Base-by-base conservation (phyloP, 1,139 yeast genomes). In the Lodderomyces parapsilosis region DNA sequence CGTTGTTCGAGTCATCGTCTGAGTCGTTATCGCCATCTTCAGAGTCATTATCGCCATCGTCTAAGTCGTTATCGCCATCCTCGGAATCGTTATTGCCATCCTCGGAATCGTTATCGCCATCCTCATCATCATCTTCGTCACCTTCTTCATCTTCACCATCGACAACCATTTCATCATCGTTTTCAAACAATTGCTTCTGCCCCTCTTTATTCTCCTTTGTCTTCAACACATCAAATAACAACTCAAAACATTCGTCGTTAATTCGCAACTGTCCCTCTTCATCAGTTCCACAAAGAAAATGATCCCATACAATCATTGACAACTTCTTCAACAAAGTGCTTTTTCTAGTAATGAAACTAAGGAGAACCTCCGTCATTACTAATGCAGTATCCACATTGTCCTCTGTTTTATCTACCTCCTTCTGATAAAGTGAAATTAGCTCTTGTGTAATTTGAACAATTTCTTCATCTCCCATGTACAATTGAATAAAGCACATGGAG, bases 161-260 rank as follows among this genome's bases (percentile, higher is more conserved):
- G 6, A 20, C 30, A 24, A 39, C 43, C 24, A 30, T 6, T 25
- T 75, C 86, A 37, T 65, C 80, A 5, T 71, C 86, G 10, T 77
- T 80, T 44, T 86, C 90, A 60, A 91, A 93, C 54, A 93, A 63
- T 37, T 77, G 78, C 31, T 77, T 76, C 60, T 88, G 96, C 1
- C 98, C 98, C 50, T 83, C 83, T 50, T 83, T 80, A 58, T 86
- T 88, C 60, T 93, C 99, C 56, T 80, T 81, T 0, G 95, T 78
- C 10, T 67, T 66, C 48, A 93, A 70, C 17, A 90, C 84, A 52
- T 86, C 88, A 47, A 76, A 78, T 44, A 91, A 61, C 28, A 83
- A 65, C 36, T 73, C 68, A 40, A 90, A 63, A 46, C 88, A 80
- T 13, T 68, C 71, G 19, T 60, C 66, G 10, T 72, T 74, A n/a